phyloP scores from a whole-genome alignment of 1,139 yeast species.

The Starmera stellimalicola region DNA sequence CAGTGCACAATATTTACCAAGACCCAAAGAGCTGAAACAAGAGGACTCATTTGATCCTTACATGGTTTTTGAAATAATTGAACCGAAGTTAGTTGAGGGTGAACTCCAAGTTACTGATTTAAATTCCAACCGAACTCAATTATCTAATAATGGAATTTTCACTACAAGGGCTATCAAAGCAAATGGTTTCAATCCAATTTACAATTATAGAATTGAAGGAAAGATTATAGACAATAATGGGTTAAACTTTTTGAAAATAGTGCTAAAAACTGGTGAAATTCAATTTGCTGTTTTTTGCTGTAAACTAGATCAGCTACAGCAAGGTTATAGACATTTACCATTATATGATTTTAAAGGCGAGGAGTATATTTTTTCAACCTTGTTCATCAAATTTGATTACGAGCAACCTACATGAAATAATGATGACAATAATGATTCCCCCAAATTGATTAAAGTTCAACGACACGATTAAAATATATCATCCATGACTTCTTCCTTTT shows the following conservation, averaged over 20 bases:
- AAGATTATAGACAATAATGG: constrained; percentile 30
- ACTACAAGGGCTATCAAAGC: constrained; percentile 21
- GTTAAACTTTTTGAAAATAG: constrained; percentile 43
- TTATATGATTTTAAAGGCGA: constrained; percentile 73
- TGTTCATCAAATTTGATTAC: constrained; percentile 48
- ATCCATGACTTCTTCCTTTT: constrained; percentile 17
- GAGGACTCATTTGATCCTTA: constrained; percentile 20
- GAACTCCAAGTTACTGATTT: constrained; percentile 10
- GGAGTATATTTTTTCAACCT: constrained; percentile 66
- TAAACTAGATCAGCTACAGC: constrained; percentile 46
- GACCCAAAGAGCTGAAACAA: constrained; percentile 39
- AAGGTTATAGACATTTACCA: constrained; percentile 77
- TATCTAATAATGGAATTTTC: constrained; percentile 3
- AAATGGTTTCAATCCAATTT: constrained; percentile 82
- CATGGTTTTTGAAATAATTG: constrained; percentile 15
- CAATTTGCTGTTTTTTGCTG: constrained; percentile 52
- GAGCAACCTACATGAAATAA: constrained; percentile 6
- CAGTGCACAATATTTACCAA: constrained; percentile 82
- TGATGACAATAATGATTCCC: background rate
- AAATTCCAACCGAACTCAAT: constrained; percentile 1
- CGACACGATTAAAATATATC: constrained; percentile 13
- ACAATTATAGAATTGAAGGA: constrained; percentile 53
- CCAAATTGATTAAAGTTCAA: background rate
- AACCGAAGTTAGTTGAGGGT: constrained; percentile 7
- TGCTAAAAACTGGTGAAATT: constrained; percentile 32